Conservation (phyloP, 352 stramenopile genomes). For the Thraustochytrium sp. region DNA sequence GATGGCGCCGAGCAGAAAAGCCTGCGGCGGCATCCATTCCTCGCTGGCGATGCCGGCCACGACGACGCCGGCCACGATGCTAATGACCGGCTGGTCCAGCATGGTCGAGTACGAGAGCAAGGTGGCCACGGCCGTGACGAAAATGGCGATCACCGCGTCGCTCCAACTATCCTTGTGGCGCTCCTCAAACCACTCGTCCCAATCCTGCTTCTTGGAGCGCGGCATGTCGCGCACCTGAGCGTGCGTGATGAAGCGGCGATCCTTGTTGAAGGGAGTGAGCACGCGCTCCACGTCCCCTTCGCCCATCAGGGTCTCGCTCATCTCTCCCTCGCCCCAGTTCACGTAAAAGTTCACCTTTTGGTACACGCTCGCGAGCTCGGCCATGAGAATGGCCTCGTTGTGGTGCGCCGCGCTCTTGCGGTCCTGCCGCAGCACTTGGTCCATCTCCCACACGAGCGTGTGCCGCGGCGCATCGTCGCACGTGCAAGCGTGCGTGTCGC, state of each 20-base stretch:
- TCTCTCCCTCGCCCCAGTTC: not conserved
- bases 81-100: not conserved
- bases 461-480: not conserved
- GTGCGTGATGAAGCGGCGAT: not conserved
- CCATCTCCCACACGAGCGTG: not conserved
- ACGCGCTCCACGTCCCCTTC: no score
- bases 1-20: constrained; percentile 7
- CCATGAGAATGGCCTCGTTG: not conserved
- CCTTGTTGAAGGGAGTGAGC: no score
- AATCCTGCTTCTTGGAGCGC: not conserved
- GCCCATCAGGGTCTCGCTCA: no score
- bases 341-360: not conserved
- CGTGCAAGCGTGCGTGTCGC: no score
- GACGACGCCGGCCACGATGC: constrained; percentile 2
- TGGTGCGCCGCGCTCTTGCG: not conserved
- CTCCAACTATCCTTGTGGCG: not conserved
- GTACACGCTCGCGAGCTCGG: not conserved
- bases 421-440: not conserved
- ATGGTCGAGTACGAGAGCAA: not conserved
- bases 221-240: not conserved
- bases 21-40: constrained; percentile 25
- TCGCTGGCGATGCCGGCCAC: constrained; percentile 29
- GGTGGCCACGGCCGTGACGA: not conserved
- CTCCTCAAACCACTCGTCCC: not conserved
- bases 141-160: not conserved